Evolutionary conservation across 2,329 filamentous ascomycete species (phyloP).

Genomic region (Colletotrichum acutatum): DNA sequence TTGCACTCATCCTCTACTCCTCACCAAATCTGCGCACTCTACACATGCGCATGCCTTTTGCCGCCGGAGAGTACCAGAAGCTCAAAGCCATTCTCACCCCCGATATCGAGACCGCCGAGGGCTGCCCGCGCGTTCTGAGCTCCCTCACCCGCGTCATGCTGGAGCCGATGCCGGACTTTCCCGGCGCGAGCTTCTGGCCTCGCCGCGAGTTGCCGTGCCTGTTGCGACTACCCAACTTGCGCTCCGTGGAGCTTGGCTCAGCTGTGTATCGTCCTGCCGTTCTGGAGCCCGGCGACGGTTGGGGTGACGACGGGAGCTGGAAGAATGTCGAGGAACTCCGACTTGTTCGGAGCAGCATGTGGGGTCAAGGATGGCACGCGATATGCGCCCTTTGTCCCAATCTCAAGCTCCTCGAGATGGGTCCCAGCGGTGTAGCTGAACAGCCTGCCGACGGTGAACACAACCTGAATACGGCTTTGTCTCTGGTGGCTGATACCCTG

Average conservation of each 20-base stretch:
- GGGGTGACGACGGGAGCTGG: slow-evolving; percentile 34
- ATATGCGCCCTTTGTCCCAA: slow-evolving; percentile 34
- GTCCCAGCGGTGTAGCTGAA: slow-evolving; percentile 26
- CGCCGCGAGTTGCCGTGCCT: slow-evolving; percentile 31
- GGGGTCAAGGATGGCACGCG: slow-evolving; percentile 32
- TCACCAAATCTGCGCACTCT: slow-evolving; percentile 27
- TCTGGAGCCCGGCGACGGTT: slow-evolving; percentile 27
- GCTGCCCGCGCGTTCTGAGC: slow-evolving; percentile 27
- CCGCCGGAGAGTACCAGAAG: slow-evolving; percentile 33
- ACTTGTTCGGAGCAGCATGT: slow-evolving; percentile 33
- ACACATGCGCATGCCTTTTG: slow-evolving; percentile 34
- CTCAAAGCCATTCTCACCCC: slow-evolving; percentile 32
- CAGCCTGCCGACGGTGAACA: slow-evolving; percentile 32
- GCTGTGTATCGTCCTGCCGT: slow-evolving; percentile 29
- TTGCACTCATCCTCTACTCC: slow-evolving; percentile 32
- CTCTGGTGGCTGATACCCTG: slow-evolving; percentile 25
- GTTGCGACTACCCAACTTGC: slow-evolving; percentile 25
- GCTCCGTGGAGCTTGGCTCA: slow-evolving; percentile 30
- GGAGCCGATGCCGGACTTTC: slow-evolving; percentile 34
- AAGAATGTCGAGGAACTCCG: slow-evolving; percentile 34
- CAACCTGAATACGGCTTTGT: slow-evolving; percentile 29
- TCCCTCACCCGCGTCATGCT: slow-evolving; percentile 34
- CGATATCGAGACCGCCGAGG: slow-evolving; percentile 27
- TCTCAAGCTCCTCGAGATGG: slow-evolving; percentile 32
- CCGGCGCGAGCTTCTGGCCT: slow-evolving; percentile 31